Percentiles rank a stretch among this genome's conserved stretches.
Conservation (phyloP, 306 rosid genomes). For the Styphnolobium japonicum region DNA sequence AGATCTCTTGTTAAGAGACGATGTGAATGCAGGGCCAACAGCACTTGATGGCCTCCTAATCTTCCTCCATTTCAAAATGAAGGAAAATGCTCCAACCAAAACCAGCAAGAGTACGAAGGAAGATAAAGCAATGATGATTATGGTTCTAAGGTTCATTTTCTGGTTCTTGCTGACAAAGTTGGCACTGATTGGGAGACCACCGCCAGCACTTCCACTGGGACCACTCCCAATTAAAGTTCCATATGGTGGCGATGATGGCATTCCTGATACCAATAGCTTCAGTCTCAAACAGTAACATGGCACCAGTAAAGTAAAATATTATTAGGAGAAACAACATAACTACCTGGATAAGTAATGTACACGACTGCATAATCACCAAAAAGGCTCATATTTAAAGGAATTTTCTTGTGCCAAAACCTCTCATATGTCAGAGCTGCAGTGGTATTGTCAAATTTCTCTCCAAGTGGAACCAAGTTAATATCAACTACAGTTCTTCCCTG, state of each 20-base stretch:
- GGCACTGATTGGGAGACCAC: slow-evolving; percentile 76
- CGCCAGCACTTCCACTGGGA: slow-evolving; percentile 56
- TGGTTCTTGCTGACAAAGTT: slow-evolving; percentile 68
- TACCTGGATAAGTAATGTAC: slow-evolving; percentile 87
- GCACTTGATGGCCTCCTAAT: slow-evolving; percentile 75
- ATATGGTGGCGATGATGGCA: slow-evolving; percentile 77
- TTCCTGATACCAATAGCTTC: slow-evolving; percentile 58
- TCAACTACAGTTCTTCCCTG: slow-evolving; percentile 88
- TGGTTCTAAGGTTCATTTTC: slow-evolving; percentile 72
- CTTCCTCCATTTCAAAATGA: slow-evolving; percentile 76
- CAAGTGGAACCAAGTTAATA: slow-evolving; percentile 88
- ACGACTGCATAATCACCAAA: slow-evolving; percentile 80
- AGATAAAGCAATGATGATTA: slow-evolving; percentile 73
- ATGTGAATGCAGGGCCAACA: slow-evolving; percentile 73
- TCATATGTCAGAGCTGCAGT: slow-evolving; percentile 83
- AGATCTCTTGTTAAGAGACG: slow-evolving; percentile 86
- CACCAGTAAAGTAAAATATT: slow-evolving; percentile 16
- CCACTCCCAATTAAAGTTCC: slow-evolving; percentile 52
- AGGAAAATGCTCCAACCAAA: slow-evolving; percentile 64
- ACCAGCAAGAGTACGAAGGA: slow-evolving; percentile 84
- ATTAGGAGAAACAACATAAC: slow-evolving; percentile 25
- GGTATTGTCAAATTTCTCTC: slow-evolving; percentile 94
- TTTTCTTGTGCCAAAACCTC: slow-evolving; percentile 87
- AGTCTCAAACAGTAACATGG: slow-evolving; percentile 35
- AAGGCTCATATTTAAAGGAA: slow-evolving; percentile 75